Percentiles rank a stretch among this genome's conserved stretches.
Conservation (phyloP, 441 rosid genomes). For the Gossypium lobatum region DNA sequence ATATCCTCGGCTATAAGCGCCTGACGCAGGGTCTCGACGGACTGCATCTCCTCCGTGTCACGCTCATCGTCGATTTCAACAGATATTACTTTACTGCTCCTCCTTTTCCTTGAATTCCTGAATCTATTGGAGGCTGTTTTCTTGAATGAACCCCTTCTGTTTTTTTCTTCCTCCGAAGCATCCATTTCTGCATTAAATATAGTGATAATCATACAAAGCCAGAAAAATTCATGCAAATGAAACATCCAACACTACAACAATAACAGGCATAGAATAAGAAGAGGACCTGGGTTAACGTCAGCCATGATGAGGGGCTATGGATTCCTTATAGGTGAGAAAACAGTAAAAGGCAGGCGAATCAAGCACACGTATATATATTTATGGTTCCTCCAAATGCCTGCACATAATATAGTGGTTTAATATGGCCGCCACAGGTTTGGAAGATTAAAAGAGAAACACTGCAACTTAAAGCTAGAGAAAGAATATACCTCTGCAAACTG, state of each 20-base stretch:
- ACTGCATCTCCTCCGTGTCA: constrained; percentile 63
- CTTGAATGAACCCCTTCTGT: constrained; percentile 54
- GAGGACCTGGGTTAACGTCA: constrained; percentile 28
- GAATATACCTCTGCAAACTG: constrained; percentile 36
- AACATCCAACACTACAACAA: not conserved
- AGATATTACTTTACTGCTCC: constrained; percentile 69
- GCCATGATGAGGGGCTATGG: constrained; percentile 31
- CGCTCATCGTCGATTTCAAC: constrained; percentile 67
- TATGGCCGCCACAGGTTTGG: not conserved
- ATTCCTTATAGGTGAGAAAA: constrained; percentile 17
- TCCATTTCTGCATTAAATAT: constrained; percentile 26
- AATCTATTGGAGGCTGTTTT: constrained; percentile 64
- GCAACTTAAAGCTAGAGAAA: not conserved
- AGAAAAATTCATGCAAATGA: not conserved
- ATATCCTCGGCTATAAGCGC: constrained; percentile 59
- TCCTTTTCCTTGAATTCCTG: constrained; percentile 55
- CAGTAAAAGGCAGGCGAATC: constrained; percentile 32
- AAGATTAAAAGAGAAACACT: not conserved
- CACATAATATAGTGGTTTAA: not conserved
- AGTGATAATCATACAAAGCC: not conserved
- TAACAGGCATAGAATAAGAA: not conserved
- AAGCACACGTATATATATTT: constrained; percentile 27
- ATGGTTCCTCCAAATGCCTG: constrained; percentile 31
- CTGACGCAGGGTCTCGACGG: constrained; percentile 74
- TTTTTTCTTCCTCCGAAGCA: constrained; percentile 41